Base-by-base conservation (phyloP, 2,329 filamentous ascomycete genomes). In the Akanthomyces lecanii region DNA sequence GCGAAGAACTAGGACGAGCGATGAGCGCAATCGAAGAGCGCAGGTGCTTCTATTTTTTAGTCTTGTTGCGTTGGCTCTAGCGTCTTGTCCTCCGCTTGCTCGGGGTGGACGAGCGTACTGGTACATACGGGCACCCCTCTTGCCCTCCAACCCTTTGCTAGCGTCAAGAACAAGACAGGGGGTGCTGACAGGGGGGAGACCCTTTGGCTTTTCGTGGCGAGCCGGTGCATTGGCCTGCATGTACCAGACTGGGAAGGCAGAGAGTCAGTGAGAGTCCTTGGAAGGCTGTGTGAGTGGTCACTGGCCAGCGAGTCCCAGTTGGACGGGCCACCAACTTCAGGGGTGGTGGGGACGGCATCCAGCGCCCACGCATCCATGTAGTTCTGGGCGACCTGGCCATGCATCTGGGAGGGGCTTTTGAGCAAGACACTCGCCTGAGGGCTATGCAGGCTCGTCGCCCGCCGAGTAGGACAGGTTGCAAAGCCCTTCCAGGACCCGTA, bases 1-100 rank as follows among this genome's bases (percentile, higher is more conserved):
- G 36, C 18, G 58, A 42, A 61, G 40, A 30, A 45, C 50, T 36
- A 61, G 44, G 45, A 61, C 30, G 28, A 33, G 30, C 16, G n/a
- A 42, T 38, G 23, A 53, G 48, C 40, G 48, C 58, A 45, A 30
- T 61, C 42, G 51, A 44, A 36, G 50, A 54, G 51, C 42, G 30
- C 40, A 38, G 40, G 50, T 61, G 50, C 59, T 61, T 61, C 38
- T 61, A 55, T 61, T 54, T 61, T 53, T 61, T 48, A 53, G 59
- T 61, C 40, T n/a, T 18, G 51, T 47, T 47, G 23, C 59, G 54
- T 60, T 54, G 50, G 59, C 51, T 61, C 42, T 61, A 61, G 59
- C 59, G 59, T 61, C 59, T 40, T 28, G 51, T 61, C 28, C 45
- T 51, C 21, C 48, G 28, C 30, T 38, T 40, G 23, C 23, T 52